These are phyloP conservation scores for Tribonema minus DNA, from an alignment of 108 stramenopile species.

Conservation along the genomic window DNA sequence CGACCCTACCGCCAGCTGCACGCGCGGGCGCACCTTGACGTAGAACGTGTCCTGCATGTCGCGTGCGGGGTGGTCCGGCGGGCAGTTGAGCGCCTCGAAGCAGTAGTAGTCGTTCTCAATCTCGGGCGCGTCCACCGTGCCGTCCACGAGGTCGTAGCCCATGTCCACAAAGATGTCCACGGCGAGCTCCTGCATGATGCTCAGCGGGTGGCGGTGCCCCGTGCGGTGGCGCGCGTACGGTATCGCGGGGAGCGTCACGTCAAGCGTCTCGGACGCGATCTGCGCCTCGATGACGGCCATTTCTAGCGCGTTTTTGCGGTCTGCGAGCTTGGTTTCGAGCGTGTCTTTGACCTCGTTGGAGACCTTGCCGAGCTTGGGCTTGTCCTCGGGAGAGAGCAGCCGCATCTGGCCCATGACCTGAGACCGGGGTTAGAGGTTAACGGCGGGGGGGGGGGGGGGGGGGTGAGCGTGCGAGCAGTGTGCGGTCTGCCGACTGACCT, in stretches of 20 bases:
- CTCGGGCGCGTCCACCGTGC: slow-evolving; percentile 25
- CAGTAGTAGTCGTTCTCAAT: slow-evolving; percentile 52
- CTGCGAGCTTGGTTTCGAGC: neutral
- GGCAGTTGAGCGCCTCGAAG: slow-evolving; percentile 59
- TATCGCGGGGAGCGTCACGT: slow-evolving; percentile 18
- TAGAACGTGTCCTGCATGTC: slow-evolving; percentile 32
- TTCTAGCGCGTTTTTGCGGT: neutral
- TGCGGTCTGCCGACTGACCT: too few relatives aligned
- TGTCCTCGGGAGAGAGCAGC: slow-evolving; percentile 12
- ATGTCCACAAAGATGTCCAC: slow-evolving; percentile 11
- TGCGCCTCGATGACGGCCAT: neutral
- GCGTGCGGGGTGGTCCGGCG: slow-evolving; percentile 11
- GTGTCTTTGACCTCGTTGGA: slow-evolving; percentile 4
- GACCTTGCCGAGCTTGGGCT: slow-evolving; percentile 30
- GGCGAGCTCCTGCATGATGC: slow-evolving; percentile 22
- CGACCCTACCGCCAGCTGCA: too few relatives aligned
- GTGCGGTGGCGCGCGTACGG: neutral
- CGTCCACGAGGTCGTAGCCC: slow-evolving; percentile 11
- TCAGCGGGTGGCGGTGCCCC: slow-evolving; percentile 20
- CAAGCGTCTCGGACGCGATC: neutral
- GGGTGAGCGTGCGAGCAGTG: too few relatives aligned
- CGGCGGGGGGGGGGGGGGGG: too few relatives aligned
- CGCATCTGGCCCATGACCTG: slow-evolving; percentile 32
- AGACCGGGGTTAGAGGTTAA: too few relatives aligned
- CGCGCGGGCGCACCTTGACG: too few relatives aligned